Base-by-base conservation (phyloP, 306 rosid species). In the Cucurbita maxima region DNA sequence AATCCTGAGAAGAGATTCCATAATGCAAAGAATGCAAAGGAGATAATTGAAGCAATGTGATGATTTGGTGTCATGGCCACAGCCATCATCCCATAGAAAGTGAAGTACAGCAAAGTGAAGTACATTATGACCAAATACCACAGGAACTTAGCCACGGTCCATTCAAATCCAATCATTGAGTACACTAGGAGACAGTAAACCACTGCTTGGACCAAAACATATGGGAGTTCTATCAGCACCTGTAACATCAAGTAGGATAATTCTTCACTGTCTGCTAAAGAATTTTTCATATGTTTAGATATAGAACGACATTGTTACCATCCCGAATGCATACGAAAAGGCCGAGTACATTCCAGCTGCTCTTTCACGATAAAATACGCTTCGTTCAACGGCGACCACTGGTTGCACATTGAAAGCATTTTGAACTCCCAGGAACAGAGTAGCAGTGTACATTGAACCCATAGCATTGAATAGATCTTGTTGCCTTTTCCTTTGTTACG, bases 1-100 rank as follows among this genome's bases (percentile, higher is more conserved):
- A 90, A 92, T 71, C 98, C 96, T 7, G 96, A 86, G 72, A 92
- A 92, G 72, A 92, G 83, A 45, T 83, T 92, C 98, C 98, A 92
- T 20, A 84, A 1, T 78, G 69, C 90, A 45, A 88, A 90, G 76
- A 92, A 92, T 44, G 88, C 84, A 44, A 87, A 44, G 16, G 96
- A 86, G 41, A 87, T 77, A 60, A 88, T 79, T 4, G 88, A 5
- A 71, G 91, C 96, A 15, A 92, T 81, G 59, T 90, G 96, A 75
- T 82, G 76, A 76, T 87, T 88, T 74, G 96, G 98, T 7, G 96
- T 88, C 40, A 83, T 52, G 36, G 96, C 93, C 74, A 92, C 90
- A 60, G 90, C 9, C 96, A 88, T 87, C 96, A 90, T 92, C 47
- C 98, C 98, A 40, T 86, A 92, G 58, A 76, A 88, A 58, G 98